phyloP scores from a whole-genome alignment of 257 asterid species.

The Capsicum baccatum region DNA sequence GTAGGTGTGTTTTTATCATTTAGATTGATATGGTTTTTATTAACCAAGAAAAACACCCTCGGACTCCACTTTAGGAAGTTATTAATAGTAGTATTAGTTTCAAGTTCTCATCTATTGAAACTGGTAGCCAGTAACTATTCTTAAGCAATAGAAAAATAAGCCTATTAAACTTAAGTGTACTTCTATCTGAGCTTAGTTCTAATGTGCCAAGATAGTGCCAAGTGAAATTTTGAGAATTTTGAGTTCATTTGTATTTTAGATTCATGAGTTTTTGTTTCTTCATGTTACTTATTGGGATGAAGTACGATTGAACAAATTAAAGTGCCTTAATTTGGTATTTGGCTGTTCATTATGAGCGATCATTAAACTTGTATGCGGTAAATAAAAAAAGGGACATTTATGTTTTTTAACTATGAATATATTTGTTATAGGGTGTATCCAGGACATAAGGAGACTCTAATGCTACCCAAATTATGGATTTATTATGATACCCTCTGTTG shows the following conservation, averaged over 20 bases:
- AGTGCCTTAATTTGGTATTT: neutral
- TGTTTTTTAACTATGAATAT: neutral
- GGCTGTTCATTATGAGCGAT: neutral
- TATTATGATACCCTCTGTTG: neutral
- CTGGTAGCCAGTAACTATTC: no score
- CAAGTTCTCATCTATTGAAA: no score
- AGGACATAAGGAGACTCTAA: neutral
- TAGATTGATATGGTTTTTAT: no score
- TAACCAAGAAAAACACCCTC: no score
- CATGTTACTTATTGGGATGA: neutral
- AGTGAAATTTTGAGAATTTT: neutral
- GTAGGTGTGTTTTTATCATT: no score
- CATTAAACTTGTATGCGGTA: neutral
- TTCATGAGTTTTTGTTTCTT: neutral
- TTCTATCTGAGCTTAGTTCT: neutral
- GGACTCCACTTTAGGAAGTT: no score
- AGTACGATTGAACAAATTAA: neutral
- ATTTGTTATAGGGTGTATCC: neutral
- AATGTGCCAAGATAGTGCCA: neutral
- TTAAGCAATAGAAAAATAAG: no score
- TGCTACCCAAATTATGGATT: neutral
- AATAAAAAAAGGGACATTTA: neutral
- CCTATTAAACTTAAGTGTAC: neutral
- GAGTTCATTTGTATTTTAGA: neutral
- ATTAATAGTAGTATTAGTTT: no score